Evolutionary conservation across 208 protist species (phyloP), one percentile per base, ranked within the genome.

Genomic region (Trypanosoma theileri): DNA sequence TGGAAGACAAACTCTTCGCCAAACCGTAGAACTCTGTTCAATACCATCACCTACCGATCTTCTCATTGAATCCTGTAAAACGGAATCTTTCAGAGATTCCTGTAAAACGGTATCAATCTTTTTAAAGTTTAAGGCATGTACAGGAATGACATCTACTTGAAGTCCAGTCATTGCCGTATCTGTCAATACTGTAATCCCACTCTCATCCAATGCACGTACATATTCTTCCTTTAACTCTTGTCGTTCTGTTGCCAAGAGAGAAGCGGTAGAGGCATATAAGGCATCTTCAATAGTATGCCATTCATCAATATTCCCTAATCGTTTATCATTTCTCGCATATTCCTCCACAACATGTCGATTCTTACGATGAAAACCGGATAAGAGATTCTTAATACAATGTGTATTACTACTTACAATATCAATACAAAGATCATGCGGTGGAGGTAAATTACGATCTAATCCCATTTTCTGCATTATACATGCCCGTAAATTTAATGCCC

Each of bases 351-450:
- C 85, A 8, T 79, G 57, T 22, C 73, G 72, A 73, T 93, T 84
- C 77, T 84, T 91, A 59, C 86, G 87, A 57, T 83, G 75, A 65
- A 95, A 95, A 68, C 74, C 76, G 54, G 77, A 90, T 19, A 96
- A 80, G 50, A 94, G 75, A 67, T 96, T 96, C 60, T 93, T 93
- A 61, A 94, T 89, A 75, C 87, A 93, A 79, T 96, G 91, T n/a
- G 87, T 94, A 72, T 96, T 96, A 76, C 87, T 94, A 76, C 87
- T 94, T 19, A 96, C 73, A 11, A 96, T 78, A 71, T 96, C 88
- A 51, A 96, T 87, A 73, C 67, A 82, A 40, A 96, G 55, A 72
- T 91, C 85, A 31, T 91, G 58, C 7, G 85, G 86, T 24, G 87
- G 71, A 22, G 81, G 65, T 19, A 61, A 75, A 71, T 71, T 79